Evolutionary conservation across 345 rosid genomes (phyloP).

Genomic region (Eucalyptus microcorys): DNA sequence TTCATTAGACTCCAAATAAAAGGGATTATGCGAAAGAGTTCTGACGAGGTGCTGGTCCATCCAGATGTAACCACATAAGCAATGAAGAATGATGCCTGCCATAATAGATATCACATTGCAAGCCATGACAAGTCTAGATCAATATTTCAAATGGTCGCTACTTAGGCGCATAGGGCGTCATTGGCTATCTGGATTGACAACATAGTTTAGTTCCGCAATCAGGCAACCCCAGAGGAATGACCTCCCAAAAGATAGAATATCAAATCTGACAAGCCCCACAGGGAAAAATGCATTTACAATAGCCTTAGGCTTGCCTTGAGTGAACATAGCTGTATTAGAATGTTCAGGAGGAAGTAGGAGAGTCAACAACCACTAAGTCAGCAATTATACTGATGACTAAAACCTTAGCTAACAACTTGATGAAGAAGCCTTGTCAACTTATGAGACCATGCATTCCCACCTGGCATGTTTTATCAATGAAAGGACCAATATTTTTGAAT

Average conservation of each 20-base stretch:
- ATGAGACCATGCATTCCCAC: neutral
- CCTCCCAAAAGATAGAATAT: neutral
- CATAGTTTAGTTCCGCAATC: neutral
- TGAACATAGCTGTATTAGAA: neutral
- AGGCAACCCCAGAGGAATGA: neutral
- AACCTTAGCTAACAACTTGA: neutral
- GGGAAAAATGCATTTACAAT: neutral
- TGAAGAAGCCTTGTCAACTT: neutral
- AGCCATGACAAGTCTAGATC: neutral
- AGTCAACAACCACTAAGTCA: neutral
- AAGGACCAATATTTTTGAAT: neutral
- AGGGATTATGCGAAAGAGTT: conserved; percentile 79
- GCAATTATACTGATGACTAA: neutral
- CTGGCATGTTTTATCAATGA: neutral
- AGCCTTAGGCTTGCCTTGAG: neutral
- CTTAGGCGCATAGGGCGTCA: neutral
- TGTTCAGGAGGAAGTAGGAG: neutral
- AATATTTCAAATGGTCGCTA: neutral
- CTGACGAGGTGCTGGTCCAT: conserved; percentile 83
- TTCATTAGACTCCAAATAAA: conserved; percentile 37
- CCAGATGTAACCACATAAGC: conserved; percentile 96
- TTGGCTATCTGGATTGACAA: neutral
- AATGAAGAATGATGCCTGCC: conserved; percentile 79
- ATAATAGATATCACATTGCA: neutral
- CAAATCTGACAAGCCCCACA: neutral